Conservation (phyloP, 192 early-diverging fungal species). For the Coemansia sp. region DNA sequence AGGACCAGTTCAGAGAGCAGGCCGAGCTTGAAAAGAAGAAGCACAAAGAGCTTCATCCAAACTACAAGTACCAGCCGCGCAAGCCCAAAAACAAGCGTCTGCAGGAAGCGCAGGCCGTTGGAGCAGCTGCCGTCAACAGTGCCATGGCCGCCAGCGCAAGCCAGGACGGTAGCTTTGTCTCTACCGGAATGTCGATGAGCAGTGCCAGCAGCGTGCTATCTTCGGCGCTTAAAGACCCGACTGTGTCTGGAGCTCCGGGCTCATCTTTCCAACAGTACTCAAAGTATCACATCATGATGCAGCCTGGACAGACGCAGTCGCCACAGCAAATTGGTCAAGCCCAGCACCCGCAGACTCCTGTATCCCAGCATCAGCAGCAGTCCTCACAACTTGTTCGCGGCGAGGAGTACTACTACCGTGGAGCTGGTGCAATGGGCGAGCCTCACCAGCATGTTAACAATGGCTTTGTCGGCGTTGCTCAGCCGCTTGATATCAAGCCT, state of each 20-base stretch:
- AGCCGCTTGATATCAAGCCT: constrained; percentile 47
- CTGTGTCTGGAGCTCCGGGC: constrained; percentile 1
- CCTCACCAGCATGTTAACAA: constrained; percentile 23
- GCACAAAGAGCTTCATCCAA: constrained; percentile 54
- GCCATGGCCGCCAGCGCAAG: constrained; percentile 21
- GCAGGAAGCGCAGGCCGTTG: constrained; percentile 37
- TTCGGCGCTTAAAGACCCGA: constrained; percentile 33
- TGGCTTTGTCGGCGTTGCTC: constrained; percentile 42
- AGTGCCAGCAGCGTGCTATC: constrained; percentile 18
- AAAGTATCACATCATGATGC: constrained; percentile 53
- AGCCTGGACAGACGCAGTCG: constrained; percentile 28
- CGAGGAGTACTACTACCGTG: constrained; percentile 39
- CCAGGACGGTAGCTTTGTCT: constrained; percentile 30
- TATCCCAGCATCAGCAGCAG: constrained; percentile 24
- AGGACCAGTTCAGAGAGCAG: constrained; percentile 54
- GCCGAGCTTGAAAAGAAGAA: constrained; percentile 55
- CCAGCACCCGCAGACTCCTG: constrained; percentile 21
- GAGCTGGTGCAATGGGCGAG: constrained; percentile 15
- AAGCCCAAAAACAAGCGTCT: constrained; percentile 53
- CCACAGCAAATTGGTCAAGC: constrained; percentile 15
- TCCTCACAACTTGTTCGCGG: constrained; percentile 16
- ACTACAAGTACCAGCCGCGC: constrained; percentile 60
- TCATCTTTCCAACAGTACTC: constrained; percentile 32
- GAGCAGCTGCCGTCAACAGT: constrained; percentile 8
- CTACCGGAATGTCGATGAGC: constrained; percentile 8